A percentile compares a stretch with the other conserved stretches of the same genome.
Conservation (phyloP, 78 protist genomes). For the Cavenderia fasciculata region DNA sequence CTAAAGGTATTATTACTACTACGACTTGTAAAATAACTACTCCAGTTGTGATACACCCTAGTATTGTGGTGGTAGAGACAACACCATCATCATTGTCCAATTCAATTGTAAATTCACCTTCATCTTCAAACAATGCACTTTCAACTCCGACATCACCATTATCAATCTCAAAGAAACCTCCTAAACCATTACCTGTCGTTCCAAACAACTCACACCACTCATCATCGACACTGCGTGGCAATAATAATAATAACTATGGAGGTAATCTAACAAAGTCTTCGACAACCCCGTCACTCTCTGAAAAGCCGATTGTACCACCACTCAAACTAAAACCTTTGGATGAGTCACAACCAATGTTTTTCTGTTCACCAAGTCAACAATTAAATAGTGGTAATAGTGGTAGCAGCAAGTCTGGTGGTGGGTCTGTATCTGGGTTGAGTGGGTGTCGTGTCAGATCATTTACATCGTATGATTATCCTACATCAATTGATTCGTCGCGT, state of each 20-base stretch:
- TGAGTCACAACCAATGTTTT: too few relatives aligned
- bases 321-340: neutral
- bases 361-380: too few relatives aligned
- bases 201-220: neutral
- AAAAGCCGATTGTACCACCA: neutral
- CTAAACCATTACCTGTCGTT: conserved; percentile 27
- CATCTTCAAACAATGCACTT: neutral
- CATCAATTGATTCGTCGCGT: too few relatives aligned
- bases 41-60: neutral
- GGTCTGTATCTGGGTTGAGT: too few relatives aligned
- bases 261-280: neutral
- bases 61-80: neutral
- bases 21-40: too few relatives aligned
- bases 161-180: conserved; percentile 6
- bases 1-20: too few relatives aligned
- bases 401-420: neutral
- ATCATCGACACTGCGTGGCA: neutral
- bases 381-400: neutral
- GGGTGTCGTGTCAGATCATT: conserved; percentile 23
- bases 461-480: conserved; percentile 22
- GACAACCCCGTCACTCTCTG: neutral
- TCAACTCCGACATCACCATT: conserved; percentile 13
- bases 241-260: too few relatives aligned
- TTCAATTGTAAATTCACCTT: neutral
- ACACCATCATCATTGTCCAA: neutral